Evolutionary conservation across 257 asterid genomes (phyloP).

Genomic region (Cruciata laevipes): DNA sequence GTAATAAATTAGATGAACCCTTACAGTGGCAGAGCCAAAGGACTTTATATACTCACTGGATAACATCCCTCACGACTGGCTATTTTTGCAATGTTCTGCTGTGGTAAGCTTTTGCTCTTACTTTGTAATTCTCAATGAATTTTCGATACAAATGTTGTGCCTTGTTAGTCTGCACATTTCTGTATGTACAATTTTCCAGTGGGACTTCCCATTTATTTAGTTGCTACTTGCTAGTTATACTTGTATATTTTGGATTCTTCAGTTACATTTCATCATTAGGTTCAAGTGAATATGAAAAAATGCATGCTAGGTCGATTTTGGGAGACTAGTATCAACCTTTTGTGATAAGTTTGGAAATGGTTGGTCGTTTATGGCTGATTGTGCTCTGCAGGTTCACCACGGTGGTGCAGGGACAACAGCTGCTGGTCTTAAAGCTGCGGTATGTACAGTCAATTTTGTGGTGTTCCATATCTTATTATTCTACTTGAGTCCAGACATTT

Average conservation of each 20-base stretch:
- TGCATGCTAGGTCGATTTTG: not conserved
- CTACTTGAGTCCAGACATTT: not conserved
- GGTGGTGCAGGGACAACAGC: conserved; percentile 99
- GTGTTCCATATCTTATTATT: not conserved
- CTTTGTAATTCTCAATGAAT: not conserved
- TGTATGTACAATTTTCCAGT: not conserved
- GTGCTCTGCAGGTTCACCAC: conserved; percentile 77
- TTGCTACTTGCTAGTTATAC: not conserved
- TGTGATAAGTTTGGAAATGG: not conserved
- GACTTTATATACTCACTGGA: conserved; percentile 76
- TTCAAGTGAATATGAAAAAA: not conserved
- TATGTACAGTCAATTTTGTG: conserved; percentile 19
- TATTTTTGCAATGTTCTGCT: conserved; percentile 84
- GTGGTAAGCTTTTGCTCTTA: conserved; percentile 53
- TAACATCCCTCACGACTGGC: conserved; percentile 97
- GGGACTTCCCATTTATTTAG: not conserved
- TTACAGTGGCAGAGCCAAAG: conserved; percentile 77
- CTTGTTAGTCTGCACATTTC: conserved; percentile 3
- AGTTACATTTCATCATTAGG: not conserved
- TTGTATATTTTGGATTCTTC: not conserved
- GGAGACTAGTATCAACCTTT: not conserved
- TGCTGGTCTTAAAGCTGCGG: conserved; percentile 98
- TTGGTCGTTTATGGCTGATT: conserved; percentile 2
- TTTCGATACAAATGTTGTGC: too few species aligned
- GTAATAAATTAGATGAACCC: conserved; percentile 13